Evolutionary conservation across 2,329 filamentous ascomycete species (phyloP).

Genomic region (Talaromyces sp.): DNA sequence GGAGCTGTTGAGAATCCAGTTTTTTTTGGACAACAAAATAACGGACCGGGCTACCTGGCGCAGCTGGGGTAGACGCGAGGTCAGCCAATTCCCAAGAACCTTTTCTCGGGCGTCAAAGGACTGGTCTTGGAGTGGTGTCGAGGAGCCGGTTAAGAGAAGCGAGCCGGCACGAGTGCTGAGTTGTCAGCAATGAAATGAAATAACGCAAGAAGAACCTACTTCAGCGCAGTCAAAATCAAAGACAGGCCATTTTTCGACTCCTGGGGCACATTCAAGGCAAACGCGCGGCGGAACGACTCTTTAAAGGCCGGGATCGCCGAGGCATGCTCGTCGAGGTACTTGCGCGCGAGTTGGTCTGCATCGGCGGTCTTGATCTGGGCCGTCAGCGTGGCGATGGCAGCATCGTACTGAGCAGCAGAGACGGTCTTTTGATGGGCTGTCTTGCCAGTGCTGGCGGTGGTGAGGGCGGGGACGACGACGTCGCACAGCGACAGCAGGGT

Average conservation of each 20-base stretch:
- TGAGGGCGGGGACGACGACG: conserved; percentile 52
- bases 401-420: conserved; percentile 37
- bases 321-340: conserved; percentile 45
- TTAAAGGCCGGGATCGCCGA: conserved; percentile 48
- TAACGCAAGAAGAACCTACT: conserved; percentile 33
- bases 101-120: conserved; percentile 50
- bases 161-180: conserved; percentile 51
- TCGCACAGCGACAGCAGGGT: conserved; percentile 55
- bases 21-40: conserved; percentile 45
- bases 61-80: conserved; percentile 48
- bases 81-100: conserved; percentile 50
- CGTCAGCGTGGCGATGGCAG: conserved; percentile 13
- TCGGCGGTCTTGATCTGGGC: conserved; percentile 25
- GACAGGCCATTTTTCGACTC: conserved; percentile 46
- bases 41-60: conserved; percentile 48
- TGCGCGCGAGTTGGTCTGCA: conserved; percentile 32
- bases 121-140: conserved; percentile 51
- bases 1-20: conserved; percentile 50
- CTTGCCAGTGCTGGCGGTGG: conserved; percentile 31
- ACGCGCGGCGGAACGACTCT: conserved; percentile 42
- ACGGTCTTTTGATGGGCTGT: conserved; percentile 32
- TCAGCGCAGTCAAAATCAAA: conserved; percentile 49
- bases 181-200: neutral
- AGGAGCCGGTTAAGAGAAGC: conserved; percentile 53
- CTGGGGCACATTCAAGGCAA: conserved; percentile 46